These are phyloP conservation scores for Trichothecium sympodiale DNA, from an alignment of 2,329 filamentous ascomycete genomes.

Conservation along the genomic window DNA sequence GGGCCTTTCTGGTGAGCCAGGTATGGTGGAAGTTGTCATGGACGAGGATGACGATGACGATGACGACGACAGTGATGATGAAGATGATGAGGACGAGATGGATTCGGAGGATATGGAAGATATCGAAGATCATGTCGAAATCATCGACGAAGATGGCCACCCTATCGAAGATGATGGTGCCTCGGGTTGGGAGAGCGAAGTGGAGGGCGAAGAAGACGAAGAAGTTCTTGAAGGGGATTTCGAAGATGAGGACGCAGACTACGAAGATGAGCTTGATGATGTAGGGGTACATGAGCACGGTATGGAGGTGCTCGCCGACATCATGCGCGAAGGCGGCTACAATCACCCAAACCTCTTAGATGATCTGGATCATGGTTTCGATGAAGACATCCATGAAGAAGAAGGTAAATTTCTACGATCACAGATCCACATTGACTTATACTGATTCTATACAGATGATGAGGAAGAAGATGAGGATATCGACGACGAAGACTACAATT, in stretches of 20 bases:
- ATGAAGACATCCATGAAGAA: conserved; percentile 34
- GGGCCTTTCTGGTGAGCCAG: conserved; percentile 52
- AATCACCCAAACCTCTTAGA: conserved; percentile 28
- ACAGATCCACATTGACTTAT: conserved; percentile 9
- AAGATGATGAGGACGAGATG: conserved; percentile 36
- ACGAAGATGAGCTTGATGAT: conserved; percentile 31
- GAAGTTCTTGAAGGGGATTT: conserved; percentile 40
- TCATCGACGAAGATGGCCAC: conserved; percentile 53
- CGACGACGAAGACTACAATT: conserved; percentile 55
- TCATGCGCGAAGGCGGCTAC: conserved; percentile 39
- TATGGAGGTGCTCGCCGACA: conserved; percentile 24
- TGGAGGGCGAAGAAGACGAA: conserved; percentile 45
- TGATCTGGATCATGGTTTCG: conserved; percentile 42
- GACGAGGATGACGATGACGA: conserved; percentile 57
- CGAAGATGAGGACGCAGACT: conserved; percentile 46
- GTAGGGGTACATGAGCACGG: conserved; percentile 26
- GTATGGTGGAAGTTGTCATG: conserved; percentile 67
- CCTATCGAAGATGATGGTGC: conserved; percentile 47
- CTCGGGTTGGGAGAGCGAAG: conserved; percentile 51
- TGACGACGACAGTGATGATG: conserved; percentile 43
- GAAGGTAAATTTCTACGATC: conserved; percentile 5
- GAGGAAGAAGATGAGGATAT: conserved; percentile 62
- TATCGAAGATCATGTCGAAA: conserved; percentile 41
- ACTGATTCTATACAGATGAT: conserved; percentile 26
- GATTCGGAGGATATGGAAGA: conserved; percentile 37